Base-by-base conservation (phyloP, 352 stramenopile genomes). In the Globisporangium takayamanum region DNA sequence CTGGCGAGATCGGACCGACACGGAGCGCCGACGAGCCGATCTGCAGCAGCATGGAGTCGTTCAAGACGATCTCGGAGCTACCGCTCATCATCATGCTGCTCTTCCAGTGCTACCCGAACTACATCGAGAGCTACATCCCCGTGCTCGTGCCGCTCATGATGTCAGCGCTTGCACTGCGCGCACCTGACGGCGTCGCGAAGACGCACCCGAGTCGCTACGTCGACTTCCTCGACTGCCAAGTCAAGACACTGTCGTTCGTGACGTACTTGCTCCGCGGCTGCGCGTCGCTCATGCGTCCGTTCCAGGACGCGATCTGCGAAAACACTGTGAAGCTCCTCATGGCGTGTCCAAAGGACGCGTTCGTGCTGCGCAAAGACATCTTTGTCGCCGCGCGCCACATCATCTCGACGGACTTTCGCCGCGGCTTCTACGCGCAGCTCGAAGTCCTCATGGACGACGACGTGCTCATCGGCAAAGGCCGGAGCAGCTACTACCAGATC, bases 51-150 rank as follows among this genome's bases (percentile, higher is more conserved):
- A 75, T 93, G 60, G 88, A 97, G 63, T 97, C 90, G 37, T 98
- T 97, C 71, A 96, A 95, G 65, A 95, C 98, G 18, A 88, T 99
- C 47, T 97, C 91, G 6, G 97, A 99, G 74, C 90, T 97, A 57
- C 96, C 96, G n/a, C 72, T 98, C 46, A 98, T 98, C 70, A 96
- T 99, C 58, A 99, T 99, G 92, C 73, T 99, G 50, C 86, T 99
- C 42, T 99, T 99, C 61, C 96, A 99, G 75, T 93, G 98, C 54
- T 98, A 99, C 73, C 94, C 94, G 18, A 97, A 90, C 54, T 98
- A 96, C 67, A 94, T 99, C 28, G 95, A 97, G 74, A 91, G 74
- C 47, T 97, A 98, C 69, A 97, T 99, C 47, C 80, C 92, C 2
- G 84, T 91, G 30, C 75, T 99, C 25, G 94, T 99, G 57, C 92